A percentile compares a stretch with the other conserved stretches of the same genome.
Conservation (phyloP, 495 filamentous ascomycete genomes). For the Platismatia glauca region DNA sequence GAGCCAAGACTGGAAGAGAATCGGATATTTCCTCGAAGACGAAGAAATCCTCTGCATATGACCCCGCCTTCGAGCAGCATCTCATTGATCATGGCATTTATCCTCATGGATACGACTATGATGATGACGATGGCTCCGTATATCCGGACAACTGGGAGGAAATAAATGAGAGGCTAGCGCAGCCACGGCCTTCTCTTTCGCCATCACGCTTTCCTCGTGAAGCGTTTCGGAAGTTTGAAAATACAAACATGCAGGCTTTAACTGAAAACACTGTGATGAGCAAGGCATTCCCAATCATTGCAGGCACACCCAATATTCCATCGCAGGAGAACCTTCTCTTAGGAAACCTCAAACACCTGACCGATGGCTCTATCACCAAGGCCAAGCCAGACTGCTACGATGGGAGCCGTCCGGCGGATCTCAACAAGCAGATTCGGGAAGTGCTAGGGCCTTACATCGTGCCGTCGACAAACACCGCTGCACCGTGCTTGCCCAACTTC, state of each 20-base stretch:
- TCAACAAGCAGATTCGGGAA: no score
- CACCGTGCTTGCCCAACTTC: constrained; percentile 18
- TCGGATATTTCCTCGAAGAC: no score
- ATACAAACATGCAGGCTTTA: constrained; percentile 27
- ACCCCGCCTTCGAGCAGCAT: no score
- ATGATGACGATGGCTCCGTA: not conserved
- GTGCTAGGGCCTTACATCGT: no score
- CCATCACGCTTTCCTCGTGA: constrained; percentile 28
- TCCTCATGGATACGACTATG: not conserved
- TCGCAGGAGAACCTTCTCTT: constrained; percentile 10
- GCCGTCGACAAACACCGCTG: no score
- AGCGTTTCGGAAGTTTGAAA: constrained; percentile 14
- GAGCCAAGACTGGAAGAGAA: no score
- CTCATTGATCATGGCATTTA: no score
- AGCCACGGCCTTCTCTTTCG: constrained; percentile 13
- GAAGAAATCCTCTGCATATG: no score
- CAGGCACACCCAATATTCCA: constrained; percentile 17
- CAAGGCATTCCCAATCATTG: no score
- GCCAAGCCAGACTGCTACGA: constrained; percentile 33
- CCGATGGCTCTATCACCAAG: not conserved
- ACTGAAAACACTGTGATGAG: no score
- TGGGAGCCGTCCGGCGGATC: constrained; percentile 22
- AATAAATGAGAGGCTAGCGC: not conserved
- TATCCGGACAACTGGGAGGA: not conserved
- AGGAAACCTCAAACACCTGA: not conserved